Conservation (phyloP, 768 basidiomycete genomes). For the Collybia nuda region DNA sequence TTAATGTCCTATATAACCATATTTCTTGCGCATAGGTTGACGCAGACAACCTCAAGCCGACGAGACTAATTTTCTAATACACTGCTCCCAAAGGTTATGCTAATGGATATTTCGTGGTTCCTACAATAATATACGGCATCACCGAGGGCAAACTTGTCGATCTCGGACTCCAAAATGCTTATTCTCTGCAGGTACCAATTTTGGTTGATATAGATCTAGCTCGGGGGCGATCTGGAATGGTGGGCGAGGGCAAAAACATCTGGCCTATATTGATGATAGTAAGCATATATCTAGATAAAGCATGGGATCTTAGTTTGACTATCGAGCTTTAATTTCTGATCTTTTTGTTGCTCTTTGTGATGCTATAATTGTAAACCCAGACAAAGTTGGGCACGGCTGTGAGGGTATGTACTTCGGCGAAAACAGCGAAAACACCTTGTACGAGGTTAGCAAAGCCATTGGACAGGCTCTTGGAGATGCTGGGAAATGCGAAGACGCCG, state of each 20-base stretch:
- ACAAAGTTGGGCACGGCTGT: conserved; percentile 38
- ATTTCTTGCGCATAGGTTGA: conserved; percentile 31
- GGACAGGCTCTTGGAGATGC: conserved; percentile 35
- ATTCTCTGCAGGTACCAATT: conserved; percentile 23
- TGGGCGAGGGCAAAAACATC: conserved; percentile 24
- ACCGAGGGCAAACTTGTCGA: conserved; percentile 23
- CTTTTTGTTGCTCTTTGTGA: conserved; percentile 34
- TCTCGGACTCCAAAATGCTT: conserved; percentile 23
- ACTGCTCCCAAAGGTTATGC: conserved; percentile 17
- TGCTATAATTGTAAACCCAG: conserved; percentile 25
- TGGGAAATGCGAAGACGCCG: conserved; percentile 32
- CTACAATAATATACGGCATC: conserved; percentile 23
- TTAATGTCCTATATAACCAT: neutral
- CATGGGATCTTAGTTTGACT: neutral
- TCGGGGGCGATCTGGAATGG: conserved; percentile 21
- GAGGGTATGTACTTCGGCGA: conserved; percentile 56
- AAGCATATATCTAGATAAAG: conserved; percentile 7
- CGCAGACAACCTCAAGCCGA: conserved; percentile 34
- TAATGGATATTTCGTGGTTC: conserved; percentile 24
- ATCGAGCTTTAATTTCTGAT: conserved; percentile 30
- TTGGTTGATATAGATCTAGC: conserved; percentile 24
- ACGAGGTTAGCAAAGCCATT: conserved; percentile 40
- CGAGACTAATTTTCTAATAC: conserved; percentile 1
- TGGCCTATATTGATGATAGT: conserved; percentile 48
- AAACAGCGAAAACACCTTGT: conserved; percentile 45